A percentile compares a stretch with the other conserved stretches of the same genome.
phyloP scores from a whole-genome alignment of 306 rosid species.

The Purshia tridentata region DNA sequence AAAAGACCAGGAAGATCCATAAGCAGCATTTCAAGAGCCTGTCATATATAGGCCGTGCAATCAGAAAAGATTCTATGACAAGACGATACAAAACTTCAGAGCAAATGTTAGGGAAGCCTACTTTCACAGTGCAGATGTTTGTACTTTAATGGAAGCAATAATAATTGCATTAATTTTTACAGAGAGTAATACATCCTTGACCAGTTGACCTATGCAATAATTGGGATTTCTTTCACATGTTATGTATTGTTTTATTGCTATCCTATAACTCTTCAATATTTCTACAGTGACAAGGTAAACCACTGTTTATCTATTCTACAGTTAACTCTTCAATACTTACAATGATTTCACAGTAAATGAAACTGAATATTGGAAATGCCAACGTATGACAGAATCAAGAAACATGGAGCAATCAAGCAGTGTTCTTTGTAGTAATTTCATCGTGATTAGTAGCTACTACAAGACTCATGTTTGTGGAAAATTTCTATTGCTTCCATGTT shows the following conservation, averaged over 20 bases:
- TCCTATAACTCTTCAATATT: background rate
- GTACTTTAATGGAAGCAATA: no score
- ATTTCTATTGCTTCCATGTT: no score
- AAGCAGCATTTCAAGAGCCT: slow-evolving; percentile 59
- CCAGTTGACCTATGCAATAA: background rate
- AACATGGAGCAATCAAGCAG: no score
- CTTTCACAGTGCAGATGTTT: background rate
- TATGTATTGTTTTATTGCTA: background rate
- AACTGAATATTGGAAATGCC: no score
- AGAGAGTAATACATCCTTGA: no score
- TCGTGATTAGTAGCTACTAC: no score
- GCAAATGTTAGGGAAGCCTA: background rate
- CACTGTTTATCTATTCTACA: background rate
- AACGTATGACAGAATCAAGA: no score
- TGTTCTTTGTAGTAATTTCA: no score
- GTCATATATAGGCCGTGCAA: background rate
- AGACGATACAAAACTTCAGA: background rate
- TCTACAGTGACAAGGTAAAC: background rate
- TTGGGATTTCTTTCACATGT: background rate
- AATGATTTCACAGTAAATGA: no score
- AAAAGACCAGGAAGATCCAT: slow-evolving; percentile 83
- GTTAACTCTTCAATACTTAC: no score
- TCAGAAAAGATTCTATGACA: background rate
- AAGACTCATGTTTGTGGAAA: no score
- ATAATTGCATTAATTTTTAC: no score